Conservation (phyloP, 805 yeast species). For the Wickerhamiella spandovensis region DNA sequence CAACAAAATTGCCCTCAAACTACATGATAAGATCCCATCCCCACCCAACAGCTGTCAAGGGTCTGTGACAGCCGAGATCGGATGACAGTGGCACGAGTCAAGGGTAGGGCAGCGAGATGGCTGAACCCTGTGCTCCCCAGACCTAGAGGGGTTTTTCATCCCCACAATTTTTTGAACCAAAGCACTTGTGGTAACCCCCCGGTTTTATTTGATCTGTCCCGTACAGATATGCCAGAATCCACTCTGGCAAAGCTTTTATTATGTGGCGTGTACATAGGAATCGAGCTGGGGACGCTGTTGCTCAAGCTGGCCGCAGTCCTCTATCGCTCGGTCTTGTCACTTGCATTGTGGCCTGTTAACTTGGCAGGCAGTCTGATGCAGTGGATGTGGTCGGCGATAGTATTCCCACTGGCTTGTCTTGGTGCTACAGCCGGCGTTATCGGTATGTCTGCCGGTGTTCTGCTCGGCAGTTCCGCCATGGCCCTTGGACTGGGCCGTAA, state of each 20-base stretch:
- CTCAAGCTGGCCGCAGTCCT: neutral
- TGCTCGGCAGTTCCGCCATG: neutral
- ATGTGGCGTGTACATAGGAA: neutral
- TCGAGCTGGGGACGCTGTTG: neutral
- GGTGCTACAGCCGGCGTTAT: neutral
- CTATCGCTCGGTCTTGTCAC: neutral
- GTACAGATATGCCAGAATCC: neutral
- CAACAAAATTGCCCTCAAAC: too few species aligned
- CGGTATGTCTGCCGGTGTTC: neutral
- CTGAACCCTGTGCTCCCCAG: neutral
- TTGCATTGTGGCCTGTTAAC: neutral
- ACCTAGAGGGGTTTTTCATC: neutral
- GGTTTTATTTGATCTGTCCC: neutral
- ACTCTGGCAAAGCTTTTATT: neutral
- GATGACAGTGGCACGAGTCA: neutral
- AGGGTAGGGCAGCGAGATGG: neutral
- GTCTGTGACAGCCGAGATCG: neutral
- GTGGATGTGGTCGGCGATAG: neutral
- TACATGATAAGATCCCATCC: too few species aligned
- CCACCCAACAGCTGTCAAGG: neutral
- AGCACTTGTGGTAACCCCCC: neutral
- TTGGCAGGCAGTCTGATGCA: neutral
- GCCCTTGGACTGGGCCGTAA: neutral
- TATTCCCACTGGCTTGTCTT: neutral
- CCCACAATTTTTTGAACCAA: neutral